Percentiles rank a stretch among this genome's conserved stretches.
Conservation (phyloP, 495 filamentous ascomycete species). For the Pyrenula massariospora region DNA sequence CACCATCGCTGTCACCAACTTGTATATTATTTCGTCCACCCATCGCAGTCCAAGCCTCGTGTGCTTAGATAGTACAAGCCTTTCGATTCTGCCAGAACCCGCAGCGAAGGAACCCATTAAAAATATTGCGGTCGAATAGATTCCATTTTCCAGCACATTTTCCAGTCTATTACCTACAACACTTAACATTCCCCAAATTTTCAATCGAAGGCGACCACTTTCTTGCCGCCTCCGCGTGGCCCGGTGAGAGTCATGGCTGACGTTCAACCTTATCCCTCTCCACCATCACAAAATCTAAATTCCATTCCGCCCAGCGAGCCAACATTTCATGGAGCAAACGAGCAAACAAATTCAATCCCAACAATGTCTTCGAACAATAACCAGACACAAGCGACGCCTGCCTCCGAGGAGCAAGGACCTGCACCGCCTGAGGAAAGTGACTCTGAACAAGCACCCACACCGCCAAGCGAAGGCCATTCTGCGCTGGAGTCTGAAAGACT, state of each 20-base stretch:
- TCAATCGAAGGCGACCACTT: no score
- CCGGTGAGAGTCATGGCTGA: background rate
- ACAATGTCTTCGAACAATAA: background rate
- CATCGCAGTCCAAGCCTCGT: no score
- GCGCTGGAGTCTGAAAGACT: no score
- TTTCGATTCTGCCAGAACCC: no score
- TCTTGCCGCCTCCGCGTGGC: background rate
- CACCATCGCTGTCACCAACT: background rate
- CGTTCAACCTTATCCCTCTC: background rate
- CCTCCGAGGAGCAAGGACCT: background rate
- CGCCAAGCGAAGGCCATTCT: background rate
- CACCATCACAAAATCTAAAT: background rate
- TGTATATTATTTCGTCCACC: background rate
- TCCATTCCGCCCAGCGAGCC: no score
- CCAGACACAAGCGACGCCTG: background rate
- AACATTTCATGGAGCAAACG: no score
- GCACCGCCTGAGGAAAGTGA: background rate
- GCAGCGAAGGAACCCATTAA: no score
- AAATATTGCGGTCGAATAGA: no score
- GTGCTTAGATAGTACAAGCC: no score
- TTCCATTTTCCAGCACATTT: no score
- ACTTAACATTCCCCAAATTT: no score
- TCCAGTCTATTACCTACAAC: no score
- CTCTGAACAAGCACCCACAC: background rate
- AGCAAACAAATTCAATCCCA: background rate